Conservation (phyloP, 2,329 filamentous ascomycete genomes). For the Aspergillus fijiensis region DNA sequence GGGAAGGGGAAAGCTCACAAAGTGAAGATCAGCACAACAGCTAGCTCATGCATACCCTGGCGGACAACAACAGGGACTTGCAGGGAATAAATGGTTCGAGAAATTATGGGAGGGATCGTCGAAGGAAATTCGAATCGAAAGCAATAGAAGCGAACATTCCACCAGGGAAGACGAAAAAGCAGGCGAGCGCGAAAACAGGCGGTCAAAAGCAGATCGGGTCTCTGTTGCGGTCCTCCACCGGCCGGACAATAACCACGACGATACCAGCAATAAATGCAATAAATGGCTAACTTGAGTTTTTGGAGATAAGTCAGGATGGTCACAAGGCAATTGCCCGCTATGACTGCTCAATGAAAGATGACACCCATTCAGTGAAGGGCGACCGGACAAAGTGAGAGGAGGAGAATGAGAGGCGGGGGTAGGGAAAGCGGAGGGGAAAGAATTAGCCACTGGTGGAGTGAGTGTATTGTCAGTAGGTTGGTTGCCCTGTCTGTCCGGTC, state of each 20-base stretch:
- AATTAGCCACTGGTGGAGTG: no score
- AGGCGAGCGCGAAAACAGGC: slow-evolving; percentile 7
- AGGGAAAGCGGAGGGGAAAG: not conserved
- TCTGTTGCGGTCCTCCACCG: not conserved
- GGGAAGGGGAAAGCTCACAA: slow-evolving; percentile 3
- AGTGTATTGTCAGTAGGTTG: no score
- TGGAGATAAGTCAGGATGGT: not conserved
- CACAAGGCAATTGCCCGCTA: not conserved
- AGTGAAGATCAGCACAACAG: slow-evolving; percentile 4
- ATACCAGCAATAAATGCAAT: not conserved
- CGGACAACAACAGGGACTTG: not conserved
- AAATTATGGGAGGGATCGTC: not conserved
- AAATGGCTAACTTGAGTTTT: not conserved
- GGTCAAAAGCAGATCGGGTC: slow-evolving; percentile 15
- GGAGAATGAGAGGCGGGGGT: not conserved
- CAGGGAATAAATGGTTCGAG: not conserved
- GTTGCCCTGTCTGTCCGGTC: no score
- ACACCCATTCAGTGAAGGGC: not conserved
- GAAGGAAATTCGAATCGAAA: slow-evolving; percentile 5
- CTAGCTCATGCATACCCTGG: slow-evolving; percentile 5
- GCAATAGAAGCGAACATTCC: slow-evolving; percentile 5
- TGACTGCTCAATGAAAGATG: not conserved
- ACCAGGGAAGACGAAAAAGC: not conserved
- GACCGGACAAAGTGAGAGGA: not conserved
- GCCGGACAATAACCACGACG: not conserved